Evolutionary conservation across 208 protist species (phyloP).

Genomic region (Histomonas meleagridis): DNA sequence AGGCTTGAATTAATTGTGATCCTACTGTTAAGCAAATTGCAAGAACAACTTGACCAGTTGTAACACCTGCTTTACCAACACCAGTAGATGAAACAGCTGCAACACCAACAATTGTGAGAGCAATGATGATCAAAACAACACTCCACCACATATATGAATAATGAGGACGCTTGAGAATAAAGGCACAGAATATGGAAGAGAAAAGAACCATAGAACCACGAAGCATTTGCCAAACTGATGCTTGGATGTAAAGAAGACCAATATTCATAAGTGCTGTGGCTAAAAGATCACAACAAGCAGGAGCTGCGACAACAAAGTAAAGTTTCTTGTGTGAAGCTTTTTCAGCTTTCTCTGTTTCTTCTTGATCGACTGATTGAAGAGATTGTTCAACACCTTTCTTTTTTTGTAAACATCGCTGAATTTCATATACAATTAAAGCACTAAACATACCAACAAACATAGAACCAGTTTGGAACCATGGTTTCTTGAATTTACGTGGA

Average conservation of each 20-base stretch:
- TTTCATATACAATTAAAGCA: neutral
- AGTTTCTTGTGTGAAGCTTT: neutral
- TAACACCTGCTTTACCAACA: constrained; percentile 26
- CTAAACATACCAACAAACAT: constrained; percentile 6
- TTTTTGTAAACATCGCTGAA: constrained; percentile 19
- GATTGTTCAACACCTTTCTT: neutral
- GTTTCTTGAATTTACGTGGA: neutral
- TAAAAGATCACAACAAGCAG: neutral
- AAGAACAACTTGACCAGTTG: neutral
- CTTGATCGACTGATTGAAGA: neutral
- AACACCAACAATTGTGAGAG: neutral
- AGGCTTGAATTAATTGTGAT: neutral
- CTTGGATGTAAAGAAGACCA: constrained; percentile 24
- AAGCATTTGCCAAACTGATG: constrained; percentile 33
- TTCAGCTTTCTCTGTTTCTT: neutral
- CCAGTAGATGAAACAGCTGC: neutral
- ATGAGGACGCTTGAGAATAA: constrained; percentile 4
- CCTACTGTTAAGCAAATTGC: neutral
- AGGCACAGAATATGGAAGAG: neutral
- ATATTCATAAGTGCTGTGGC: constrained; percentile 20
- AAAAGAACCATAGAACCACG: constrained; percentile 25
- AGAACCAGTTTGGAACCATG: constrained; percentile 31
- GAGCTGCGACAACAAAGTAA: constrained; percentile 7
- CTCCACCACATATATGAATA: constrained; percentile 30
- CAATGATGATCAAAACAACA: neutral